Base-by-base conservation (phyloP, 2,329 filamentous ascomycete species). In the Hyphodiscus sp. region DNA sequence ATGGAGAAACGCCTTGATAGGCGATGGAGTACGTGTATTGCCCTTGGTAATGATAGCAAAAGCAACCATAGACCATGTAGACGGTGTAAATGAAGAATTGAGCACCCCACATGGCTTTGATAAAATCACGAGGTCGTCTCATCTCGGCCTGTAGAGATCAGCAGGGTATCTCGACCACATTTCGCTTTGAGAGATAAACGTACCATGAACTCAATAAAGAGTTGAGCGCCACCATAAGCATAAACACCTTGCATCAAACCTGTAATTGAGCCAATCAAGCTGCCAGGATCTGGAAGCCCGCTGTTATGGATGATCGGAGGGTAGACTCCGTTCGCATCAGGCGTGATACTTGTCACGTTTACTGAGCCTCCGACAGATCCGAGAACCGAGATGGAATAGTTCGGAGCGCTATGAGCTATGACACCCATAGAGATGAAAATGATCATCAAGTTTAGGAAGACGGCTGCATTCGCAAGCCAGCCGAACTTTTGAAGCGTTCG, bases 21-120 rank as follows among this genome's bases (percentile, higher is more conserved):
- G 33, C 11, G 13, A 73, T 73, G 57, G 73, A 73, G 61, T 72
- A 69, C 19, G 69, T 63, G 63, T 75, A 80, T 61, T 79, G 77
- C 45, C 77, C 77, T 58, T 78, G 75, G 59, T 61, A 42, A 56
- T 62, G 41, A 67, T 61, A 44, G 65, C 57, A 29, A 60, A 62
- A 51, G 66, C 65, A 70, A 7, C 61, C 64, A 30, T 71, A 71
- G n/a, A 65, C 55, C 43, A 72, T 64, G 54, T 72, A 72, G 49
- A 66, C 57, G n/a, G 61, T 47, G 50, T 66, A 70, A 55, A 72
- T 72, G 48, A 71, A 71, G 10, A 59, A 45, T 50, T 71, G 67
- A 1, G 68, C 70, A 8, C 60, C 57, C 50, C 65, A 57, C 61
- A 71, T 62, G 18, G 58, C 69, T 43, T 67, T 70, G 60, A 65